Evolutionary conservation across 1,139 yeast genomes (phyloP).

Genomic region (Pichia cactophila): DNA sequence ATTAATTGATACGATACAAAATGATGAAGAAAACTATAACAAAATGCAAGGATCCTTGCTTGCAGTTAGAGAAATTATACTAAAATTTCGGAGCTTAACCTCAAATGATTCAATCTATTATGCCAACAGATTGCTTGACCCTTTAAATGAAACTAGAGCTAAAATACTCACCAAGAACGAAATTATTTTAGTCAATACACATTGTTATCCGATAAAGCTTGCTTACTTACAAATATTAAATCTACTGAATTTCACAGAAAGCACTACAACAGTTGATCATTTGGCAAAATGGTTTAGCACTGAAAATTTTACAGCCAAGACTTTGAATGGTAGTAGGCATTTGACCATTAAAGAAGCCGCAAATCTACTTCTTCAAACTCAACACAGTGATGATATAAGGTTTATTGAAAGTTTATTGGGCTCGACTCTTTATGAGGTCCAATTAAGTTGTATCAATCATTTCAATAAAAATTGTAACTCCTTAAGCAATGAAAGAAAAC

Average conservation of each 20-base stretch:
- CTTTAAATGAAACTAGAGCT: constrained; percentile 2
- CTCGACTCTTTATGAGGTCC: constrained; percentile 41
- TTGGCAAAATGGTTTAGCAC: constrained; percentile 25
- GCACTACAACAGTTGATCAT: not conserved
- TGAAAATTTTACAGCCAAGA: constrained; percentile 10
- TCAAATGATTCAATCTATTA: constrained; percentile 3
- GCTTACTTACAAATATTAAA: constrained; percentile 18
- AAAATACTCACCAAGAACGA: constrained; percentile 1
- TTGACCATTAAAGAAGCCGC: constrained; percentile 33
- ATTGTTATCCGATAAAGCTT: constrained; percentile 15
- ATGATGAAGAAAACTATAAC: constrained; percentile 31
- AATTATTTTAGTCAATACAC: constrained; percentile 1
- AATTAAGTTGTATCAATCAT: constrained; percentile 35
- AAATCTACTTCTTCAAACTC: constrained; percentile 24
- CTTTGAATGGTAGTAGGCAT: constrained; percentile 41
- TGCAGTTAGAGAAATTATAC: constrained; percentile 27
- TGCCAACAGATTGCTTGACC: not conserved
- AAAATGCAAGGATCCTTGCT: constrained; percentile 50
- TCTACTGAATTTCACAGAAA: not conserved
- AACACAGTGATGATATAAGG: constrained; percentile 11
- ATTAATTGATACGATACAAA: constrained; percentile 13
- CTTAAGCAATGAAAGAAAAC: constrained; percentile 2
- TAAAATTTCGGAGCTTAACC: constrained; percentile 3
- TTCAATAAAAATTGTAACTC: constrained; percentile 13
- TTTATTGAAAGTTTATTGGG: constrained; percentile 22